Conservation (phyloP, 1,284 basidiomycete species). For the Puccinia horiana region DNA sequence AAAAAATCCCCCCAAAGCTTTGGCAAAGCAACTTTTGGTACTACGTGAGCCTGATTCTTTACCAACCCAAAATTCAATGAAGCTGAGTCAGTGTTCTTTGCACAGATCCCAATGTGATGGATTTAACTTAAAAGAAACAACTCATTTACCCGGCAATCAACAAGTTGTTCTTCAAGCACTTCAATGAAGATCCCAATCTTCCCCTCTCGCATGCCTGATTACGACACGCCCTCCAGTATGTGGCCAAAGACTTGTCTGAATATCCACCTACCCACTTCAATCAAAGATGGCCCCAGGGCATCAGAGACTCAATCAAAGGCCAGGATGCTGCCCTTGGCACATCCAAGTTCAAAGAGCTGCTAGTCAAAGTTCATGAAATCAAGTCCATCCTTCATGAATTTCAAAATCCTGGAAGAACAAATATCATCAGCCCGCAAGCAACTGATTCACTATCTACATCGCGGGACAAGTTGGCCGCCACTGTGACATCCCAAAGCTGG, state of each 20-base stretch:
- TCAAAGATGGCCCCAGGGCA: conserved; percentile 16
- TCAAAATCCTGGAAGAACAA: background rate
- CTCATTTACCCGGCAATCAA: conserved; percentile 1
- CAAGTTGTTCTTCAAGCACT: background rate
- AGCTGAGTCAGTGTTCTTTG: background rate
- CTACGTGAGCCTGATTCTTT: background rate
- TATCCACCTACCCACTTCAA: background rate
- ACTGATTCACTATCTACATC: background rate
- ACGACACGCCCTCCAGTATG: too few relatives aligned
- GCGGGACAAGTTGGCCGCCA: too few relatives aligned
- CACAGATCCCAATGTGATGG: conserved; percentile 4
- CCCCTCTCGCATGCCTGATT: conserved; percentile 15
- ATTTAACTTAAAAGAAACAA: too few relatives aligned
- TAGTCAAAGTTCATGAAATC: background rate
- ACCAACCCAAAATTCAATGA: background rate
- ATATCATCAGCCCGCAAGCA: background rate
- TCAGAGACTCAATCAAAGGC: conserved; percentile 10
- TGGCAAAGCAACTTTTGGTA: conserved; percentile 4
- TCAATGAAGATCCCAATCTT: background rate
- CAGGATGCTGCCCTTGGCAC: background rate
- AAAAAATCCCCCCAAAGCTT: background rate
- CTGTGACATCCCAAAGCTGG: too few relatives aligned
- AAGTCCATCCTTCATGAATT: background rate
- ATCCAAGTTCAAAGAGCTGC: background rate
- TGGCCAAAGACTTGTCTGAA: conserved; percentile 10